Conservation (phyloP, 257 asterid genomes). For the Verbascum thapsus region DNA sequence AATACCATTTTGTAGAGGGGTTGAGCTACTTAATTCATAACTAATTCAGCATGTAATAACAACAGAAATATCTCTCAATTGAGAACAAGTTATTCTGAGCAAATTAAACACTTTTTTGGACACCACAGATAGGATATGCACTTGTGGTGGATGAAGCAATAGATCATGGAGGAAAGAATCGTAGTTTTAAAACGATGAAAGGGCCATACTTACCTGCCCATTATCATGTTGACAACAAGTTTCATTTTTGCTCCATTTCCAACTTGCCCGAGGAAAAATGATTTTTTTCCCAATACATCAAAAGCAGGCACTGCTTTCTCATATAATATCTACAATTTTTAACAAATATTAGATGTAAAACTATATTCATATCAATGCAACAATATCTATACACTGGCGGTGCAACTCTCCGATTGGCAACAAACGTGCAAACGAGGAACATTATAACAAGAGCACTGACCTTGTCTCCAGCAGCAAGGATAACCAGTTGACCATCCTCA, state of each 20-base stretch:
- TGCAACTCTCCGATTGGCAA: too few relatives aligned
- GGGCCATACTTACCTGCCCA: slow-evolving; percentile 77
- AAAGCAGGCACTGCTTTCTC: slow-evolving; percentile 78
- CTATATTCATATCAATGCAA: not conserved
- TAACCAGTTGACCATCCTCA: slow-evolving; percentile 95
- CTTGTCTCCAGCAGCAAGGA: slow-evolving; percentile 97
- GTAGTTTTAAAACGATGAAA: slow-evolving; percentile 2
- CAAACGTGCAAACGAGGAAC: not conserved
- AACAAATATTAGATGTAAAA: slow-evolving; percentile 22
- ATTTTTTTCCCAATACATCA: slow-evolving; percentile 85
- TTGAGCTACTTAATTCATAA: not conserved
- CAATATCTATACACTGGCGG: too few relatives aligned
- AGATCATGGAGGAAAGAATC: not conserved
- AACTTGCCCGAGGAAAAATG: slow-evolving; percentile 78
- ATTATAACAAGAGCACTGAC: slow-evolving; percentile 35
- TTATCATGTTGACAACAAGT: slow-evolving; percentile 96
- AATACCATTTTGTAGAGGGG: not conserved
- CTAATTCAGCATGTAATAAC: not conserved
- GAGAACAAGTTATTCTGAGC: not conserved
- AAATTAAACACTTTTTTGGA: not conserved
- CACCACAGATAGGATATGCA: slow-evolving; percentile 13
- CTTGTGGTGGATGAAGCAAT: not conserved
- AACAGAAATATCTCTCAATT: not conserved
- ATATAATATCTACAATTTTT: slow-evolving; percentile 59
- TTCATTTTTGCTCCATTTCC: slow-evolving; percentile 99